These are phyloP conservation scores for Lantana camara DNA, from an alignment of 257 asterid genomes.

Conservation along the genomic window DNA sequence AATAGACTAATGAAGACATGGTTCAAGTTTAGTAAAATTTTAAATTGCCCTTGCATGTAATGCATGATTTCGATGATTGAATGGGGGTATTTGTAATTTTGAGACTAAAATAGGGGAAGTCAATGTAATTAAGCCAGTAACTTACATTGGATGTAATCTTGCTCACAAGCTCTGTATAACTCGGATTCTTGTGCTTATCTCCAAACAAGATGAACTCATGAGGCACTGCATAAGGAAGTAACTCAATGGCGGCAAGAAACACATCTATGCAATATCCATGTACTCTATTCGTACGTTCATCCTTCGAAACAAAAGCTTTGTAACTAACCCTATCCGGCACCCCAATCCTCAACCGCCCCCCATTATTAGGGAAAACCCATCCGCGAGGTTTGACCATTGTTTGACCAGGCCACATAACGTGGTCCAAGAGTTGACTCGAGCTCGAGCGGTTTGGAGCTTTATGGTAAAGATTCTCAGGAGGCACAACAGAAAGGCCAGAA, in stretches of 20 bases:
- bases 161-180: constrained; percentile 52
- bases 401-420: constrained; percentile 74
- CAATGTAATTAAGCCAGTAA: background rate
- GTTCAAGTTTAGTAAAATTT: no score
- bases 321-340: constrained; percentile 68
- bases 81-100: no score
- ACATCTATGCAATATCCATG: constrained; percentile 76
- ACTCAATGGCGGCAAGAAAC: constrained; percentile 63
- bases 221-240: constrained; percentile 79
- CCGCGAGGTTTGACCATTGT: constrained; percentile 66
- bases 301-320: constrained; percentile 56
- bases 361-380: constrained; percentile 76
- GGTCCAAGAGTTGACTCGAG: constrained; percentile 49
- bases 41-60: no score
- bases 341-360: constrained; percentile 68
- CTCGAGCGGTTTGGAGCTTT: constrained; percentile 55
- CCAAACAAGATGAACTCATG: constrained; percentile 65
- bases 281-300: constrained; percentile 35
- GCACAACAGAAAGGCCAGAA: constrained; percentile 70
- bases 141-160: constrained; percentile 57
- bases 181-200: constrained; percentile 68
- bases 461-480: constrained; percentile 62
- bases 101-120: no score
- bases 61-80: no score
- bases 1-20: no score